These are phyloP conservation scores for Cordyceps javanica DNA, from an alignment of 2,329 filamentous ascomycete species.

Conservation along the genomic window DNA sequence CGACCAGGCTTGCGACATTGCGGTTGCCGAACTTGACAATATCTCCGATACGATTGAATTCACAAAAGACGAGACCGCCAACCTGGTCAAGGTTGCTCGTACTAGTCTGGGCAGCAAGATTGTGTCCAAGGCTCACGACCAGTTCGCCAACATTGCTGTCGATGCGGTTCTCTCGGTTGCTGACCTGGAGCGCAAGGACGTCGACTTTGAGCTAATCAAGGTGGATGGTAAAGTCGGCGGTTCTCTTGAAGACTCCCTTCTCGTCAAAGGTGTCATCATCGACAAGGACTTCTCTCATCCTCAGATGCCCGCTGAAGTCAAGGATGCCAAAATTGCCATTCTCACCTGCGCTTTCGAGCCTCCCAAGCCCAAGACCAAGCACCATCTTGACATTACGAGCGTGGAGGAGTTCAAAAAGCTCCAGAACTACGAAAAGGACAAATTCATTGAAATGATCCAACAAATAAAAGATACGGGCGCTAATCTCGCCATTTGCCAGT, in stretches of 20 bases:
- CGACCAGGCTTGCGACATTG: slow-evolving; percentile 95
- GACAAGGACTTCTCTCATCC: slow-evolving; percentile 99
- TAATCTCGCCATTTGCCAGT: slow-evolving; percentile 97
- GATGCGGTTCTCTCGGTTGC: slow-evolving; percentile 96
- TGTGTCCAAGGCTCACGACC: slow-evolving; percentile 96
- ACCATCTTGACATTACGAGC: slow-evolving; percentile 94
- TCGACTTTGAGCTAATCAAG: slow-evolving; percentile 99
- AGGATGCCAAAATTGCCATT: slow-evolving; percentile 94
- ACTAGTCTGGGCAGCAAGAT: slow-evolving; percentile 98
- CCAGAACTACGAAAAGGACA: slow-evolving; percentile 90
- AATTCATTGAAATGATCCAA: slow-evolving; percentile 97
- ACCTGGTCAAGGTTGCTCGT: slow-evolving; percentile 89
- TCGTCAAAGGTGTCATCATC: slow-evolving; percentile 96
- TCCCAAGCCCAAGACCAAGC: slow-evolving; percentile 99
- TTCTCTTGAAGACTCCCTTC: slow-evolving; percentile 81
- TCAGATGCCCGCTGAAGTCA: slow-evolving; percentile 95
- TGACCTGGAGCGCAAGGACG: slow-evolving; percentile 91
- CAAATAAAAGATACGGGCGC: slow-evolving; percentile 97
- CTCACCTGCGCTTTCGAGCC: slow-evolving; percentile 97
- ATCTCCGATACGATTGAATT: slow-evolving; percentile 92
- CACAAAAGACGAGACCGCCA: slow-evolving; percentile 68
- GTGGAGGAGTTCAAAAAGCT: slow-evolving; percentile 98
- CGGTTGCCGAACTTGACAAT: slow-evolving; percentile 82
- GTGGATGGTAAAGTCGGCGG: slow-evolving; percentile 98
- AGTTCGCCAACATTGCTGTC: slow-evolving; percentile 95